Evolutionary conservation across 1,139 yeast species (phyloP), one percentile per base, ranked within the genome.

Genomic region (Blastobotrys illinoisensis): DNA sequence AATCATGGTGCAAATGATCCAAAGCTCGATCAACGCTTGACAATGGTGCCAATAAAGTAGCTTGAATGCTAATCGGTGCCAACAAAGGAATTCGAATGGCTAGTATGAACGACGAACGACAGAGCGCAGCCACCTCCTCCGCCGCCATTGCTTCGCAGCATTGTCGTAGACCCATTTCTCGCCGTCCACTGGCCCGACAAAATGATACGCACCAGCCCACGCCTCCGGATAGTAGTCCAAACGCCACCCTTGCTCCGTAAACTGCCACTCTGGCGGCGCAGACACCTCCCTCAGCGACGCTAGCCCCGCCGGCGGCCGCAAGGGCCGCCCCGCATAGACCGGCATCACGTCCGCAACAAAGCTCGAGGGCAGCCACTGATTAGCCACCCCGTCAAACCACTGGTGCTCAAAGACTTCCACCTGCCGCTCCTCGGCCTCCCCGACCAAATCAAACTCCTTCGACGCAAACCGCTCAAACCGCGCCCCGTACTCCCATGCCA

Each of bases 391-490:
- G 64, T 82, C 77, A 56, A 79, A 76, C 60, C 72, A 71, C 61
- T 89, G 96, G 44, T 88, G 70, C 66, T 89, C 96, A 71, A 75
- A 89, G 1, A 86, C 78, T 63, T 86, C 89, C 14, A 85, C 83
- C 58, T 78, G 76, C 53, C 74, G 65, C 58, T 64, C 63, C 52
- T 74, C 75, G 20, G 60, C 63, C 0, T 66, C 61, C 36, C 69
- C 71, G 9, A 56, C 54, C 21, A 62, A 62, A 14, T 67, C 70
- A 54, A 77, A 71, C 49, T 74, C 68, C 40, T 14, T 19, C 2
- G 19, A 20, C 9, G 52, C 40, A 20, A 36, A 26, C 9, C 13
- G 19, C 62, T 81, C 55, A 18, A 51, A 46, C 32, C 79, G 1
- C 82, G 40, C 3, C 40, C 7, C 3, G 40, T 3, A 13, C 16